Evolutionary conservation across 1,139 yeast species (phyloP).

Genomic region (Taphrina populina): DNA sequence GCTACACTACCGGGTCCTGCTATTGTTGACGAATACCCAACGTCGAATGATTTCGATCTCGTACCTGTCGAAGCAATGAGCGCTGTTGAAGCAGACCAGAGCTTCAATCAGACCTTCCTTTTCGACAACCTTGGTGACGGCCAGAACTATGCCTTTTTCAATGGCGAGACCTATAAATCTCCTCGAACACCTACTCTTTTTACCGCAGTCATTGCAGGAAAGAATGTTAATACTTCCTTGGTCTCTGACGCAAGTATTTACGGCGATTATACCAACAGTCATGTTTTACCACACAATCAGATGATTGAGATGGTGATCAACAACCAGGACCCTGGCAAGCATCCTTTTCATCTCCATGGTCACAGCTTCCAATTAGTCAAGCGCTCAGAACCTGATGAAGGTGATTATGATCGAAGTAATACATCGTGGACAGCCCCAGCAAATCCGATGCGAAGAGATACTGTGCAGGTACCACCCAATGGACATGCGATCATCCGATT

Average conservation of each 20-base stretch:
- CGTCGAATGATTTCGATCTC: constrained; percentile 45
- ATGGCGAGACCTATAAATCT: constrained; percentile 68
- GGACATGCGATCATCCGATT: constrained; percentile 70
- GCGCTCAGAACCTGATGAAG: constrained; percentile 56
- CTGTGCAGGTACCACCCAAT: constrained; percentile 62
- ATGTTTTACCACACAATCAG: constrained; percentile 66
- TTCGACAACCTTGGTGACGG: constrained; percentile 84
- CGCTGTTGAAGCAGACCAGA: constrained; percentile 62
- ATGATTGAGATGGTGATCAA: constrained; percentile 63
- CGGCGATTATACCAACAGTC: constrained; percentile 75
- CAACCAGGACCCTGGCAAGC: constrained; percentile 72
- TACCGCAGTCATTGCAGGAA: constrained; percentile 68
- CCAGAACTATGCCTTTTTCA: constrained; percentile 85
- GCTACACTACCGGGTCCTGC: constrained; percentile 53
- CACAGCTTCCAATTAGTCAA: constrained; percentile 69
- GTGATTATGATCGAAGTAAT: constrained; percentile 52
- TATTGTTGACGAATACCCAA: constrained; percentile 48
- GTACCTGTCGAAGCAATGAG: constrained; percentile 56
- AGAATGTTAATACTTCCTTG: constrained; percentile 45
- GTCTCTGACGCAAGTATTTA: constrained; percentile 61
- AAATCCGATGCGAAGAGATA: constrained; percentile 69
- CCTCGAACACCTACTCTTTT: constrained; percentile 82
- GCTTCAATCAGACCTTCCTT: constrained; percentile 61
- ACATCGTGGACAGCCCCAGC: constrained; percentile 53
- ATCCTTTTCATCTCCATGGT: constrained; percentile 89